Evolutionary conservation across 257 asterid species (phyloP).

Genomic region (Jaltomata sinuosa): DNA sequence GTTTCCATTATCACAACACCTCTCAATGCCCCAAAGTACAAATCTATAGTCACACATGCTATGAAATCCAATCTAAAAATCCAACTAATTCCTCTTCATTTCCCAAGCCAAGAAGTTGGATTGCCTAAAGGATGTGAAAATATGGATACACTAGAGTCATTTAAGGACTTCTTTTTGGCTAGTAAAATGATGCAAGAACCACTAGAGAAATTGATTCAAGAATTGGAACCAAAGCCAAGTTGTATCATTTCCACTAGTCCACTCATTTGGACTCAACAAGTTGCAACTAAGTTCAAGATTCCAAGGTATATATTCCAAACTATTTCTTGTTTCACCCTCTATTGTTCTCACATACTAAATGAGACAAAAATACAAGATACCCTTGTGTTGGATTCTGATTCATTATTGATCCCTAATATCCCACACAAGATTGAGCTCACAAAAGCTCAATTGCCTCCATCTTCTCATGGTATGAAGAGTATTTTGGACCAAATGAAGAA

Average conservation of each 20-base stretch:
- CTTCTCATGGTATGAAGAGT: neutral
- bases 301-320: constrained; percentile 51
- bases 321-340: constrained; percentile 41
- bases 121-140: constrained; percentile 44
- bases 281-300: constrained; percentile 21
- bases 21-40: constrained; percentile 16
- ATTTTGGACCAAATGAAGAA: constrained; percentile 11
- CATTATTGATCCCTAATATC: constrained; percentile 25
- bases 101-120: constrained; percentile 33
- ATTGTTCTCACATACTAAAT: constrained; percentile 19
- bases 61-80: constrained; percentile 15
- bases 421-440: constrained; percentile 40
- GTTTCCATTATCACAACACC: constrained; percentile 42
- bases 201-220: constrained; percentile 22
- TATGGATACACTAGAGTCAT: constrained; percentile 31
- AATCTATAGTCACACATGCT: constrained; percentile 14
- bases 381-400: constrained; percentile 8
- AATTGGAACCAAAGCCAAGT: constrained; percentile 25
- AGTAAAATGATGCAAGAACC: constrained; percentile 22
- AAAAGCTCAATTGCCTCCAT: constrained; percentile 8
- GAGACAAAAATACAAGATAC: neutral
- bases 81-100: constrained; percentile 14
- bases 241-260: constrained; percentile 33
- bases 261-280: constrained; percentile 26
- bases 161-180: constrained; percentile 24